Evolutionary conservation across 1,284 basidiomycete species (phyloP), one percentile per base, ranked within the genome.

Genomic region (Meripilus lineatus): DNA sequence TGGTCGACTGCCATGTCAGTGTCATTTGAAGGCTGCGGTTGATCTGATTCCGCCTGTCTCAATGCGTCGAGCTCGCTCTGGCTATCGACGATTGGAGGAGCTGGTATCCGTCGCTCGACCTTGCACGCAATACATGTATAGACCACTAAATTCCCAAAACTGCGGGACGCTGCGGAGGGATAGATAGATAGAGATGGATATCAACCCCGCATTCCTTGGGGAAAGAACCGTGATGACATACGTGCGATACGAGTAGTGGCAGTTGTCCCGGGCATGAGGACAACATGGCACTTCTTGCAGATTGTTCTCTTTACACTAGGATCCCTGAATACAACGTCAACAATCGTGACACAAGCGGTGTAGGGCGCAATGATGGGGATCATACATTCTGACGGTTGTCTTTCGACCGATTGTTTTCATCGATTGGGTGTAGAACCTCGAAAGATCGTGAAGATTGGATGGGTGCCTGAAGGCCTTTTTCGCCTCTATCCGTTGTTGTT

Each of bases 231-330:
- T 37, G 38, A 23, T 13, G 3, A 67, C 77, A 32, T 50, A 85
- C 89, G 62, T 64, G 78, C 77, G 4, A 86, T 63, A 5, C 87
- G 77, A 10, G 88, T 73, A 5, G 67, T 69, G 0, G 76, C 74
- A 1, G 84, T 82, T 2, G 73, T 51, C 7, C 89, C 89, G 1
- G 86, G 82, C 2, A 89, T 57, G 4, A 91, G 69, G 2, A 84
- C 68, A 0, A 68, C 62, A 44, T 75, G 71, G 56, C 89, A 92
- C 2, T 69, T 67, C 57, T 75, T 78, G 65, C 89, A 92, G 10
- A 90, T 55, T 0, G 81, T 79, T 13, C 89, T 80, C 59, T 92
- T 92, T 17, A 91, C 70, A 2, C 72, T 68, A 0, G 89, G 89
- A 58, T 91, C 89, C 56, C 89, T 91, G 46, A 22, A 11, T 28